Evolutionary conservation across 441 rosid genomes (phyloP).

Genomic region (Euphorbia corollata): DNA sequence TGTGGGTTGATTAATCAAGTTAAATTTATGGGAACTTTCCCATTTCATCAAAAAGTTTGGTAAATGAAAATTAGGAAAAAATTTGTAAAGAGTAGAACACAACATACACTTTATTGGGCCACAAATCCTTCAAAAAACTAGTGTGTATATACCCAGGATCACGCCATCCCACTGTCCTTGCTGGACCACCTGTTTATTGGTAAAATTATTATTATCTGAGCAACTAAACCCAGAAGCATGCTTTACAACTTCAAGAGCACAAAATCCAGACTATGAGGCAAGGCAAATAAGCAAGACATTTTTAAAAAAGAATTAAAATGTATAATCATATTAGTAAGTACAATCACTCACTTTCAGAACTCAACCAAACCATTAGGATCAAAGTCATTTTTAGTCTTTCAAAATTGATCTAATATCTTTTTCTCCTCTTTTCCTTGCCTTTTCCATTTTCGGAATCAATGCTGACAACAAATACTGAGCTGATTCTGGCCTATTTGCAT

Average conservation of each 20-base stretch:
- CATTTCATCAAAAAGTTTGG: not conserved
- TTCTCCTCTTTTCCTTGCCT: not conserved
- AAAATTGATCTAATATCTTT: not conserved
- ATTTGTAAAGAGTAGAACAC: not conserved
- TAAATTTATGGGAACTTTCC: not conserved
- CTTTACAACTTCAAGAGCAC: not conserved
- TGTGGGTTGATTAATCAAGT: not conserved
- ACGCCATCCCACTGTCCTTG: conserved; percentile 89
- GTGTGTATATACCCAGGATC: conserved; percentile 89
- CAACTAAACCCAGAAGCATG: not conserved
- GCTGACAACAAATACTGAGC: too few species aligned
- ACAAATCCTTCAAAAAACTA: conserved; percentile 58
- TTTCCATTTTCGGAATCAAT: not conserved
- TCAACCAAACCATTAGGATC: not conserved
- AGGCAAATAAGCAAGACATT: not conserved
- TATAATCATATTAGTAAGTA: not conserved
- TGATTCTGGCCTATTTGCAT: not conserved
- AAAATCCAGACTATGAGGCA: not conserved
- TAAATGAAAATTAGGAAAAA: not conserved
- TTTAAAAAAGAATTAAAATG: not conserved
- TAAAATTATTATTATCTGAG: not conserved
- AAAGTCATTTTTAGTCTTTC: not conserved
- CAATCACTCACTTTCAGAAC: not conserved
- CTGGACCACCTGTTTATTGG: conserved; percentile 50
- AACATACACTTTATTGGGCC: conserved; percentile 62